Conservation (phyloP, 2,329 filamentous ascomycete genomes). For the Dryadomyces quercivorus region DNA sequence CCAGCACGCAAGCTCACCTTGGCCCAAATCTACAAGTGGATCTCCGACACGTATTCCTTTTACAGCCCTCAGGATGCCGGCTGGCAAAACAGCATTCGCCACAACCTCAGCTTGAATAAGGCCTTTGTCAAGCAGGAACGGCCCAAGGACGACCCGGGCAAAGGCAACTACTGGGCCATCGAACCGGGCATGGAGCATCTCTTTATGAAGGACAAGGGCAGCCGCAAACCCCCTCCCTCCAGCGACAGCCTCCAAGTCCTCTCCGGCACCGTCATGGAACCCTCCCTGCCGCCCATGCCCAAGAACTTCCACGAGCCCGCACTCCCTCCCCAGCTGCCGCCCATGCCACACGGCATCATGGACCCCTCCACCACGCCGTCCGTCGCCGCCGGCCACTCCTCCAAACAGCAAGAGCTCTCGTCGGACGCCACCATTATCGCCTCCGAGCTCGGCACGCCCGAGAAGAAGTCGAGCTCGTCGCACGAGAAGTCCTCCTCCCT, state of each 20-base stretch:
- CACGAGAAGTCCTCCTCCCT: slow-evolving; percentile 30
- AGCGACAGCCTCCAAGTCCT: slow-evolving; percentile 48
- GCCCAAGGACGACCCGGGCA: slow-evolving; percentile 92
- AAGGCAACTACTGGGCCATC: slow-evolving; percentile 96
- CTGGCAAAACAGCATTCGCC: slow-evolving; percentile 98
- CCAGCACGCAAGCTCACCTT: slow-evolving; percentile 75
- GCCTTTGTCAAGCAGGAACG: slow-evolving; percentile 91
- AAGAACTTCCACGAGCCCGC: slow-evolving; percentile 30
- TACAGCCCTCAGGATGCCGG: slow-evolving; percentile 76
- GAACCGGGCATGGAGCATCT: slow-evolving; percentile 78
- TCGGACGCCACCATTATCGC: slow-evolving; percentile 68
- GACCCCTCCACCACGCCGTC: slow-evolving; percentile 5
- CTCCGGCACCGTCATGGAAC: slow-evolving; percentile 39
- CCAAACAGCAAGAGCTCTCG: slow-evolving; percentile 43
- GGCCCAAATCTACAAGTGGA: slow-evolving; percentile 98
- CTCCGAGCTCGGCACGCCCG: slow-evolving; percentile 50
- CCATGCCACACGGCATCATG: slow-evolving; percentile 16
- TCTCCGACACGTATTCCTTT: slow-evolving; percentile 85
- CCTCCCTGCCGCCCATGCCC: slow-evolving; percentile 27
- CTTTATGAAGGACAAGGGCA: slow-evolving; percentile 78
- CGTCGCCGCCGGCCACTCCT: slow-evolving; percentile 9
- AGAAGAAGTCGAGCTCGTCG: slow-evolving; percentile 22
- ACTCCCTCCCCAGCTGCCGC: slow-evolving; percentile 32
- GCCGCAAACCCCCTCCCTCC: slow-evolving; percentile 42
- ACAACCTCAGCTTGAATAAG: slow-evolving; percentile 95